Percentiles rank a stretch among this genome's conserved stretches.
Conservation (phyloP, 768 basidiomycete species). For the Boletus pseudopeckii region DNA sequence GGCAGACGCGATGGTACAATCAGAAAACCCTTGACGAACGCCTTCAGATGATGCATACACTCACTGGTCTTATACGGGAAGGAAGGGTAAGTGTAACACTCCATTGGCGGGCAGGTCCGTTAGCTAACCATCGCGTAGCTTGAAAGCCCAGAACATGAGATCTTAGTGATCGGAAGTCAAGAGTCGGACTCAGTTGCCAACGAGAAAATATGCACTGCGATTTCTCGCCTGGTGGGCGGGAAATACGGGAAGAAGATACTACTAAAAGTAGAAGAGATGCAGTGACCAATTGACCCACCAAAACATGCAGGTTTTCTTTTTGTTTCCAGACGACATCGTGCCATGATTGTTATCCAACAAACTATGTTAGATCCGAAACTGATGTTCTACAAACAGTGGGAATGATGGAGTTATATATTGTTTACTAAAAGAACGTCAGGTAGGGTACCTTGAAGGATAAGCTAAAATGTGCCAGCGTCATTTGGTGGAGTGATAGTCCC, state of each 20-base stretch:
- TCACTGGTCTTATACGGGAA: constrained; percentile 51
- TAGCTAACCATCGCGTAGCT: constrained; percentile 43
- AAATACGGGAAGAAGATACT: constrained; percentile 49
- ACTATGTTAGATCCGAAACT: background rate
- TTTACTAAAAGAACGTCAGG: background rate
- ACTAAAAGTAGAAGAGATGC: constrained; percentile 35
- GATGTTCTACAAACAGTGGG: background rate
- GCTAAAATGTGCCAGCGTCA: constrained; percentile 2
- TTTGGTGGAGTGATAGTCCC: constrained; percentile 51
- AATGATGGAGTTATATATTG: background rate
- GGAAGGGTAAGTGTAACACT: constrained; percentile 44
- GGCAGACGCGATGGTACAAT: constrained; percentile 72
- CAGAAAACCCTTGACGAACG: constrained; percentile 47
- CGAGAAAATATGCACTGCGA: constrained; percentile 30
- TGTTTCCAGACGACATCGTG: background rate
- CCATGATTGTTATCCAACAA: background rate
- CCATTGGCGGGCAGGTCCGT: background rate
- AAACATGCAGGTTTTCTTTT: background rate
- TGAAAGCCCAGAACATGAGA: constrained; percentile 63
- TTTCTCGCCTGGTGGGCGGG: constrained; percentile 36
- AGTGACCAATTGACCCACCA: background rate
- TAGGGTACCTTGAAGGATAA: background rate
- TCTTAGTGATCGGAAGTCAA: constrained; percentile 48
- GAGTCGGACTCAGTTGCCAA: constrained; percentile 39
- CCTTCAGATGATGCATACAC: constrained; percentile 44